Evolutionary conservation across 2,329 filamentous ascomycete genomes (phyloP), one percentile per base, ranked within the genome.

Genomic region (Phialophora expanda): DNA sequence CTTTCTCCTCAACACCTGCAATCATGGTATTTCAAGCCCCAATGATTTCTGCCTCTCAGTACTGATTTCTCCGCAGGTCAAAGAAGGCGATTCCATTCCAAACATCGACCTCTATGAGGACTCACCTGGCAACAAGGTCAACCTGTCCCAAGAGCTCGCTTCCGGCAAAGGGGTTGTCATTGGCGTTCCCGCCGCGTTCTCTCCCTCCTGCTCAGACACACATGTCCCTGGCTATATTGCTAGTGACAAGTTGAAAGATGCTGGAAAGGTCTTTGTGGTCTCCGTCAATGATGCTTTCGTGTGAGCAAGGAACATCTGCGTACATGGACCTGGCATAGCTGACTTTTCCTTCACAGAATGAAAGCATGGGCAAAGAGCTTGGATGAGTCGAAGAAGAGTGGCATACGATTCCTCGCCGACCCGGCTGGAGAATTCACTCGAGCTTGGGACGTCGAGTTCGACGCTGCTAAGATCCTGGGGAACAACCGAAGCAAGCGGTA

Each of bases 221-320:
- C 94, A 98, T 76, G 84, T 98, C 54, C 94, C 94, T 0, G 90
- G 91, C 62, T 98, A 93, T 81, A 62, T 97, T 78, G 88, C 87
- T 75, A 90, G 92, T 76, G 69, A 71, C 44, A 87, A 89, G 77
- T 84, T 96, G 73, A 91, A 91, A 81, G 84, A 89, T 67, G 92
- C 91, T 32, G 93, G 93, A 56, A 84, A 90, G 74, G 91, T 97
- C 54, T 96, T 96, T 75, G 92, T 98, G 48, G 88, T 98, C 64
- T 89, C 91, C 17, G 93, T 97, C 76, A 98, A 98, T 77, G 94
- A 98, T 77, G 87, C 93, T 22, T 97, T 97, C 77, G 93, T 97
- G 91, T 96, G 83, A 80, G 90, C 38, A 44, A 44, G 38, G 38
- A 44, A 56, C 32, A 7, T 22, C 12, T 11, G 11, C 28, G 17